These are phyloP conservation scores for Sporothrix dimorphospora DNA, from an alignment of 2,329 filamentous ascomycete species.

Conservation along the genomic window DNA sequence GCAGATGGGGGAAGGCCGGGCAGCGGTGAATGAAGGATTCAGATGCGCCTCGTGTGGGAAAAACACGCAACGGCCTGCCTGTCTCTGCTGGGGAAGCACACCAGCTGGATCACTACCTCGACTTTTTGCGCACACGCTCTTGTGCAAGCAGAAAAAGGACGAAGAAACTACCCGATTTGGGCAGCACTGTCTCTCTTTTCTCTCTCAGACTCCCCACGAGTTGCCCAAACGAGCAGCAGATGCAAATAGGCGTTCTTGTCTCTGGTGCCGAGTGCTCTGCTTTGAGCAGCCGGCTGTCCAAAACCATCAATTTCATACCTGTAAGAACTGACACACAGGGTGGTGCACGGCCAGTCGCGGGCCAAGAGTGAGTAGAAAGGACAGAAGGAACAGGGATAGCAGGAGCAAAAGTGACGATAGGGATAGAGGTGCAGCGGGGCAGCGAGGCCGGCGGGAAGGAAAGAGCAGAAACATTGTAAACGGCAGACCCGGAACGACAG, in stretches of 20 bases:
- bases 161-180: background rate
- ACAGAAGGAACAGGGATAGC: background rate
- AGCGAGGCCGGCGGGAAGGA: background rate
- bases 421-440: background rate
- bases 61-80: constrained; percentile 20
- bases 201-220: background rate
- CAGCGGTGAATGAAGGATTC: background rate
- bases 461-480: background rate
- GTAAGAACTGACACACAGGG: background rate
- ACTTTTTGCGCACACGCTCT: background rate
- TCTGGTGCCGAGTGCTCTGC: background rate
- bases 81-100: constrained; percentile 26
- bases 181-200: background rate
- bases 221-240: background rate
- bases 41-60: constrained; percentile 19
- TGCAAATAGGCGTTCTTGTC: background rate
- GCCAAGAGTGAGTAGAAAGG: background rate
- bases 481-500: background rate
- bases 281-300: background rate
- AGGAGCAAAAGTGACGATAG: background rate
- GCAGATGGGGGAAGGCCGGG: background rate
- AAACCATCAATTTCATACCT: background rate
- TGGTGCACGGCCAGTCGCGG: background rate
- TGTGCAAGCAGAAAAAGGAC: background rate
- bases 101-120: background rate